phyloP scores from a whole-genome alignment of 2,329 filamentous ascomycete species.

The Cladosporium sp. region DNA sequence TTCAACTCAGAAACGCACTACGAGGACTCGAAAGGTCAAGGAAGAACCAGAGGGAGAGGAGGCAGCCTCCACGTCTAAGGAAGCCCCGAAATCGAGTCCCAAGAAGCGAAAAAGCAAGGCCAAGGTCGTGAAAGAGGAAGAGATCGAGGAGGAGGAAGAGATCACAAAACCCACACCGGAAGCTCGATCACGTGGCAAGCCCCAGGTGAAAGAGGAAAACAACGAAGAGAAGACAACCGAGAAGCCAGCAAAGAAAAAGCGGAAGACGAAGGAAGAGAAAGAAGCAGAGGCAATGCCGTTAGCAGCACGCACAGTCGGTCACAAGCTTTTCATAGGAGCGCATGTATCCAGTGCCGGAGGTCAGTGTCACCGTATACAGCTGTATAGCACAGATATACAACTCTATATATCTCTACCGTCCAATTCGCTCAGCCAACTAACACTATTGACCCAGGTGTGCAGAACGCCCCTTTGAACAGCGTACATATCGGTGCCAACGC shows the following conservation, averaged over 20 bases:
- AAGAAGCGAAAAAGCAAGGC: slow-evolving; percentile 16
- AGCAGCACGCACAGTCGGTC: slow-evolving; percentile 62
- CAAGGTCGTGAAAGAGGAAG: slow-evolving; percentile 5
- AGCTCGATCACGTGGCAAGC: not conserved
- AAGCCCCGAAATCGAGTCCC: not conserved
- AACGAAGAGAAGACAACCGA: not conserved
- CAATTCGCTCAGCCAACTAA: not conserved
- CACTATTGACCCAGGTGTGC: slow-evolving; percentile 59
- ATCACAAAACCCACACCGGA: not conserved
- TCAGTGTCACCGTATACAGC: slow-evolving; percentile 35
- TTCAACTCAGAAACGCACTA: not conserved
- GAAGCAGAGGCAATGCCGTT: slow-evolving; percentile 59
- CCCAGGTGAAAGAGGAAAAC: slow-evolving; percentile 12
- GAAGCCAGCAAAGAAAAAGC: slow-evolving; percentile 35
- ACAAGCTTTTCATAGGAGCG: slow-evolving; percentile 84
- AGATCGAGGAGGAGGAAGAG: not conserved
- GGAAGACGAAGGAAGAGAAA: slow-evolving; percentile 56
- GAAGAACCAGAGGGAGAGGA: slow-evolving; percentile 13
- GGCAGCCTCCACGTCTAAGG: not conserved
- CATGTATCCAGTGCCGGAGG: slow-evolving; percentile 89
- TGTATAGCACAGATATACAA: slow-evolving; percentile 5
- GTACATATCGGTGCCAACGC: slow-evolving; percentile 66
- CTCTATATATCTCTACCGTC: not conserved
- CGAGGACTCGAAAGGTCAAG: slow-evolving; percentile 9
- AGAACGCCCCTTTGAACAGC: slow-evolving; percentile 66